Evolutionary conservation across 495 filamentous ascomycete genomes (phyloP).

Genomic region (Aspergillus homomorphus): DNA sequence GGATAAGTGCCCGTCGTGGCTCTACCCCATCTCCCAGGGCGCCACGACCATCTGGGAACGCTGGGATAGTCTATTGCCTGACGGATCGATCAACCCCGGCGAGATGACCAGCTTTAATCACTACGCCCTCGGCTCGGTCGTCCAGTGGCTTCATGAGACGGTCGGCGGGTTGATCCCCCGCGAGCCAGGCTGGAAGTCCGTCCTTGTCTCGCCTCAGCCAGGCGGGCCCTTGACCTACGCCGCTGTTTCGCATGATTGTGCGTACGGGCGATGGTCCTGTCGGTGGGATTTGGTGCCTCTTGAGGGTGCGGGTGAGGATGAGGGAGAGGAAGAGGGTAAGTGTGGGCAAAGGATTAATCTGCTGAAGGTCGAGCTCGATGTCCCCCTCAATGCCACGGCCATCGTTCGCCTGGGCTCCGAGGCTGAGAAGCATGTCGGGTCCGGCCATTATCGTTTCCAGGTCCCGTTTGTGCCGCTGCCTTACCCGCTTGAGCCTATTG

Average conservation of each 20-base stretch:
- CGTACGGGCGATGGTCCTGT: constrained; percentile 27
- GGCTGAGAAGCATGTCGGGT: constrained; percentile 19
- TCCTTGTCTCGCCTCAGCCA: constrained; percentile 26
- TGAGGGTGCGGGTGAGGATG: constrained; percentile 5
- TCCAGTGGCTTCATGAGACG: constrained; percentile 30
- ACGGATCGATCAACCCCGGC: constrained; percentile 52
- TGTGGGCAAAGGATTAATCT: no score
- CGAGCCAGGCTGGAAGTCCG: constrained; percentile 27
- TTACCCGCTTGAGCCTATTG: neutral
- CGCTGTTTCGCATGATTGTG: constrained; percentile 24
- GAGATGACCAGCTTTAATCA: constrained; percentile 58
- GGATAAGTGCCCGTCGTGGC: constrained; percentile 45
- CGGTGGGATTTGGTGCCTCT: constrained; percentile 13
- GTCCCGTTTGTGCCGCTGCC: neutral
- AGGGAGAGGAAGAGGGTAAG: no score
- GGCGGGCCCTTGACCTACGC: constrained; percentile 26
- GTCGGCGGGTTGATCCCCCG: constrained; percentile 26
- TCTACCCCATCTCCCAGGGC: constrained; percentile 51
- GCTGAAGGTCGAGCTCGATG: constrained; percentile 22
- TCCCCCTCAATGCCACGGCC: constrained; percentile 30
- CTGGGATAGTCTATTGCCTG: constrained; percentile 53
- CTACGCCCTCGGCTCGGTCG: constrained; percentile 46
- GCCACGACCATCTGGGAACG: constrained; percentile 57
- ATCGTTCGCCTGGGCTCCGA: constrained; percentile 23
- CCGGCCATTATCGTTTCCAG: constrained; percentile 16